Evolutionary conservation across 2,329 filamentous ascomycete genomes (phyloP), one percentile per base, ranked within the genome.

Genomic region (Elsinoe perseae): DNA sequence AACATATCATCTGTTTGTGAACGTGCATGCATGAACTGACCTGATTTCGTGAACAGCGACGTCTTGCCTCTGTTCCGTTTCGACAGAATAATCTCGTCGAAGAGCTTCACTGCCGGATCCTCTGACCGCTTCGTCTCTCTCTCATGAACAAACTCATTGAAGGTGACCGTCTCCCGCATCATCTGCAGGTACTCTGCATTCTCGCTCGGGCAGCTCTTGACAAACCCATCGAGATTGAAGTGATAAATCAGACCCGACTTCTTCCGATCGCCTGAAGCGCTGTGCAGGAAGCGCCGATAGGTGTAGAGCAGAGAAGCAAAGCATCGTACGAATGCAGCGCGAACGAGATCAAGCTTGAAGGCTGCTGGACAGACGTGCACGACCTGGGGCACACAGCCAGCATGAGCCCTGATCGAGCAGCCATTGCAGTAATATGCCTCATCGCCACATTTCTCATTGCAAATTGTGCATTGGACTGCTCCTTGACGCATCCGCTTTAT

Each of bases 121-220:
- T 81, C 77, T 0, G 81, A 70, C 1, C 81, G 75, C 6, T 78
- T 81, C 20, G 76, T 82, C 70, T 93, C 88, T 44, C 88, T 82
- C 63, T 90, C 86, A 65, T 92, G 86, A 60, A 93, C 87, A 69
- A 93, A 93, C 68, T 92, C 87, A 62, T 89, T 89, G 68, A 91
- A 89, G 50, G 75, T 81, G 82, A 36, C 18, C 3, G 83, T 86
- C 62, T 86, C 80, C 61, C 81, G 80, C 48, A 86, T 70, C 65
- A 81, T 75, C 42, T 75, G 69, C 66, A 86, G 78, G 64, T 86
- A 86, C 56, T 83, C 80, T 23, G 79, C 77, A 62, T 84, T 81
- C 62, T 86, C 83, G 57, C 78, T 73, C 2, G 83, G 82, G 60
- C 86, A 72, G 63, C 80, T 84, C 66, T 78, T 80, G 61, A 84